Evolutionary conservation across 495 filamentous ascomycete genomes (phyloP).

Genomic region (Aspergillus sclerotiicarbonarius): DNA sequence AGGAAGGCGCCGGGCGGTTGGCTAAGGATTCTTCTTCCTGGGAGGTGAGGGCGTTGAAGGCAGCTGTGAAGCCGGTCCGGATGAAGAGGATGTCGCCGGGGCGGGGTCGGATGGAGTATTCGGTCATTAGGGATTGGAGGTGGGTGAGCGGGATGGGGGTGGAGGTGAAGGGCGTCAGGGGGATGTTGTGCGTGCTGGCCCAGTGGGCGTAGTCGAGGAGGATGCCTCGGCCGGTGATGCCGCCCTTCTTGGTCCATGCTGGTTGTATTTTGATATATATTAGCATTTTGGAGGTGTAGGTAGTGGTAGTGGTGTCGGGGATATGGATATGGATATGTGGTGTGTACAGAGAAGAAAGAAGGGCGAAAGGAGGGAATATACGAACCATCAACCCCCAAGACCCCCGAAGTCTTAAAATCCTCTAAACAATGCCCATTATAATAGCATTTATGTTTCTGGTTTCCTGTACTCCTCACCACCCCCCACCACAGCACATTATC

Average conservation of each 20-base stretch:
- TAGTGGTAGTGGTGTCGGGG: too few relatives aligned
- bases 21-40: constrained; percentile 32
- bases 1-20: constrained; percentile 25
- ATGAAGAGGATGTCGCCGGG: constrained; percentile 58
- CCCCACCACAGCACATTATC: background rate
- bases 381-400: constrained; percentile 47
- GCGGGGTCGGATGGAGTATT: constrained; percentile 35
- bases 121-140: constrained; percentile 37
- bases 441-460: background rate
- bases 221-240: constrained; percentile 56
- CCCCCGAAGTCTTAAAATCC: constrained; percentile 49
- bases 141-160: constrained; percentile 38
- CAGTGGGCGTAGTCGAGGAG: constrained; percentile 58
- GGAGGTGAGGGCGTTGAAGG: constrained; percentile 34
- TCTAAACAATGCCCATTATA: constrained; percentile 55
- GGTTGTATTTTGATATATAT: too few relatives aligned
- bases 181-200: constrained; percentile 37
- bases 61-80: constrained; percentile 46
- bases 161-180: constrained; percentile 37
- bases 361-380: background rate
- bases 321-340: background rate
- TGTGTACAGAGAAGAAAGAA: background rate
- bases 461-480: background rate
- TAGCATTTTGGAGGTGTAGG: too few relatives aligned
- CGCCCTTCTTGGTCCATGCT: constrained; percentile 45